Conservation (phyloP, 1,284 basidiomycete species). For the Marasmius sp. region DNA sequence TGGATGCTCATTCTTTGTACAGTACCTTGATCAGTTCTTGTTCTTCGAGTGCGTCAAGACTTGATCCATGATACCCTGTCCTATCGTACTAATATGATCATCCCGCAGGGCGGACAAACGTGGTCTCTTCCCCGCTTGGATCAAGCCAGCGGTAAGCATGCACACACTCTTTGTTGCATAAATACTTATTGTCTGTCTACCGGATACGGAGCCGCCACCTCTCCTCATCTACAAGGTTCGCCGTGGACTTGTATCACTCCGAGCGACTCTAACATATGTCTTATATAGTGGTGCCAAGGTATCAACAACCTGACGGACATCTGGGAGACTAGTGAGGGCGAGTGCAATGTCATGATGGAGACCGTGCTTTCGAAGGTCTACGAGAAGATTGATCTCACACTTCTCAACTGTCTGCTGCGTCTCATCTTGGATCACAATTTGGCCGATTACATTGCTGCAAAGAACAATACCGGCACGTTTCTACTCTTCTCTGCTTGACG, state of each 20-base stretch:
- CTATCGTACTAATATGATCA: conserved; percentile 14
- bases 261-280: not conserved
- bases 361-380: conserved; percentile 95
- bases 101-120: conserved; percentile 88
- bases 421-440: conserved; percentile 96
- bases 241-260: conserved; percentile 4
- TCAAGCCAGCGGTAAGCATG: conserved; percentile 79
- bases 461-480: conserved; percentile 83
- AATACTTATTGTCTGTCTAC: conserved; percentile 13
- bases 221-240: conserved; percentile 91
- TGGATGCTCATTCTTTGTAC: conserved; percentile 21
- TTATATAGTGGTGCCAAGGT: conserved; percentile 79
- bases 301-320: conserved; percentile 93
- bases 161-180: not conserved
- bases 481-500: not conserved
- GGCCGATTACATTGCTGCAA: conserved; percentile 96
- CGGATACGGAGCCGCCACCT: conserved; percentile 93
- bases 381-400: conserved; percentile 95
- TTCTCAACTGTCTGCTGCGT: conserved; percentile 90
- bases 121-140: conserved; percentile 95
- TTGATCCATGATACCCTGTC: conserved; percentile 14
- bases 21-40: conserved; percentile 90
- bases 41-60: conserved; percentile 64
- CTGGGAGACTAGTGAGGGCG: conserved; percentile 96
- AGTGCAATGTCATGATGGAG: conserved; percentile 97